Conservation (phyloP, 306 rosid genomes). For the Pueraria montana region DNA sequence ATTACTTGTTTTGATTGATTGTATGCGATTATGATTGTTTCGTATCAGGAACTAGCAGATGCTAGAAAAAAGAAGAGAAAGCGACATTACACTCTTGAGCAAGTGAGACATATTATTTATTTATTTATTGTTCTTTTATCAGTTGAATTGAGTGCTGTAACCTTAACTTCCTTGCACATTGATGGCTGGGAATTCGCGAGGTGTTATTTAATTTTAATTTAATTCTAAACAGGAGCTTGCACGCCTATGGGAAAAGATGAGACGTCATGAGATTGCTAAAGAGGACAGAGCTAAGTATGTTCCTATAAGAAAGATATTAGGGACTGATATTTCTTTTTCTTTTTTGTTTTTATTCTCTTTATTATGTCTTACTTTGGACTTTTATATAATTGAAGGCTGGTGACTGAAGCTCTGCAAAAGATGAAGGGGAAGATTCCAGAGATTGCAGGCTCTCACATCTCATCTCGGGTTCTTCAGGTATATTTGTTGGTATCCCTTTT, state of each 20-base stretch:
- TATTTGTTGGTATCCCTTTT: background rate
- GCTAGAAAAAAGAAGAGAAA: constrained; percentile 93
- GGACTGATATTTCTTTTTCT: background rate
- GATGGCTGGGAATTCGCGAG: background rate
- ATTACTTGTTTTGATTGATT: constrained; percentile 30
- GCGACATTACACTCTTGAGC: constrained; percentile 80
- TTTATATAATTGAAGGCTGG: constrained; percentile 59
- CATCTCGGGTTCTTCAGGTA: constrained; percentile 98
- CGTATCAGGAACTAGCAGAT: constrained; percentile 80
- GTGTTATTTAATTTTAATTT: background rate
- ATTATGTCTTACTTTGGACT: background rate
- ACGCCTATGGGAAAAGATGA: constrained; percentile 93
- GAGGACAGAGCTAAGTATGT: constrained; percentile 89
- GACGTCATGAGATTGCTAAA: constrained; percentile 76
- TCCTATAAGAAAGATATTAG: constrained; percentile 8
- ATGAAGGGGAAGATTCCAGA: constrained; percentile 98
- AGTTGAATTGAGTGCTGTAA: background rate
- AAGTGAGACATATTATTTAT: constrained; percentile 54
- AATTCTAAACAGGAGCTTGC: constrained; percentile 78
- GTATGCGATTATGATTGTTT: constrained; percentile 6
- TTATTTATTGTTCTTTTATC: constrained; percentile 9
- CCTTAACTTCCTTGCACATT: background rate
- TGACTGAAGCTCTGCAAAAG: constrained; percentile 81
- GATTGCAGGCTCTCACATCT: constrained; percentile 89
- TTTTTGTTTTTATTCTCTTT: background rate